phyloP scores from a whole-genome alignment of 1,139 yeast species.

The Zhuliangozyma parablackwelliae region DNA sequence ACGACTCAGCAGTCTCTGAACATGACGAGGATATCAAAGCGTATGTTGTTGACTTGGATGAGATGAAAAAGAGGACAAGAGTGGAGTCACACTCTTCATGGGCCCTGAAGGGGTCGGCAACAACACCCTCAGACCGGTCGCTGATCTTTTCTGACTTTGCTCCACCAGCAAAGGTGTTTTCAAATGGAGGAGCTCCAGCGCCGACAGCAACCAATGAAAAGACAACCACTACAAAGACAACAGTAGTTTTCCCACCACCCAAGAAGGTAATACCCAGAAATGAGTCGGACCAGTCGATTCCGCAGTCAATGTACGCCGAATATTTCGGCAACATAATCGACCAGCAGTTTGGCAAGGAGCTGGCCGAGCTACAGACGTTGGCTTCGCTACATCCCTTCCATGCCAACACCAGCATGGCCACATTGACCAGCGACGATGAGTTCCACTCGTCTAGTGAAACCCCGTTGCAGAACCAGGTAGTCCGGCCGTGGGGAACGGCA shows the following conservation, averaged over 20 bases:
- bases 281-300: constrained; percentile 23
- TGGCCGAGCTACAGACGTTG: neutral
- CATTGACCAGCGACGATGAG: constrained; percentile 22
- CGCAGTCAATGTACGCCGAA: constrained; percentile 27
- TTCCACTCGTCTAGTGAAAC: constrained; percentile 28
- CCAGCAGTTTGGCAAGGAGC: constrained; percentile 12
- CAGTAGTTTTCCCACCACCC: neutral
- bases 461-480: too few relatives aligned
- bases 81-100: neutral
- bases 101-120: neutral
- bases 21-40: too few relatives aligned
- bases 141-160: constrained; percentile 5
- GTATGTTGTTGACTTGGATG: neutral
- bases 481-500: constrained; percentile 7
- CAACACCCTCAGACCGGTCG: constrained; percentile 2
- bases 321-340: constrained; percentile 30
- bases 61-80: neutral
- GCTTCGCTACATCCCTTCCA: constrained; percentile 2
- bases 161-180: neutral
- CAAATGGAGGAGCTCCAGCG: neutral
- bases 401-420: constrained; percentile 7
- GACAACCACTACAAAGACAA: neutral
- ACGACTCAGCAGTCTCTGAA: neutral
- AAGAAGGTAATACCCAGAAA: constrained; percentile 8
- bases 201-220: neutral